Percentiles rank a stretch among this genome's conserved stretches.
phyloP scores from a whole-genome alignment of 768 basidiomycete species.

The Butyriboletus loyo region DNA sequence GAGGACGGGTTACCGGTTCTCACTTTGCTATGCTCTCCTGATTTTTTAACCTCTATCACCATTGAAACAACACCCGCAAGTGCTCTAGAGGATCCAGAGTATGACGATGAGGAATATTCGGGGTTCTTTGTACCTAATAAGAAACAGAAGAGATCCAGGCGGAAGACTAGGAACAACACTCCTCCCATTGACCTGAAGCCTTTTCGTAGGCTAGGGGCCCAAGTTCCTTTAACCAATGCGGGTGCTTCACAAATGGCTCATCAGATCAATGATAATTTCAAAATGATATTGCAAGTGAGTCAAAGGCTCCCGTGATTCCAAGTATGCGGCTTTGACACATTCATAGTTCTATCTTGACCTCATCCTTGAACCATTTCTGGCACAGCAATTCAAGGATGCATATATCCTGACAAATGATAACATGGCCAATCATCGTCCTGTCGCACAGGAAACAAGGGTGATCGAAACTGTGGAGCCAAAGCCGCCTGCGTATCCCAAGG shows the following conservation, averaged over 20 bases:
- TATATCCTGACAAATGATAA: constrained; percentile 3
- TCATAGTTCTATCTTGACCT: constrained; percentile 26
- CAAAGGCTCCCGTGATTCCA: no score
- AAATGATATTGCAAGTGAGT: constrained; percentile 30
- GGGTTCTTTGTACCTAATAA: constrained; percentile 11
- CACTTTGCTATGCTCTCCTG: constrained; percentile 12
- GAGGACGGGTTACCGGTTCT: constrained; percentile 23
- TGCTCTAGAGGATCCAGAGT: not conserved
- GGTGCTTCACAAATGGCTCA: constrained; percentile 15
- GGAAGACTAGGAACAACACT: constrained; percentile 9
- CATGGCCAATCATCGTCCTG: not conserved
- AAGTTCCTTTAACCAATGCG: constrained; percentile 23
- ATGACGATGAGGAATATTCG: not conserved
- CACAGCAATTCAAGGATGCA: constrained; percentile 3
- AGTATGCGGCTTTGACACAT: not conserved
- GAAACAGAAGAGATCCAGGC: constrained; percentile 30
- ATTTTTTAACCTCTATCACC: constrained; percentile 1
- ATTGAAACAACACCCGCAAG: not conserved
- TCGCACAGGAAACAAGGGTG: not conserved
- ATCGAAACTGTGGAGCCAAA: constrained; percentile 1
- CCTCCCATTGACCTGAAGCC: constrained; percentile 24
- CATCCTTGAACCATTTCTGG: constrained; percentile 16
- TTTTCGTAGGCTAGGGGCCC: constrained; percentile 29
- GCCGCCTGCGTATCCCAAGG: constrained; percentile 39
- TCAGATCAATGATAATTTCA: constrained; percentile 25